Base-by-base conservation (phyloP, 2,329 filamentous ascomycete species). In the Fusarium sacchari region DNA sequence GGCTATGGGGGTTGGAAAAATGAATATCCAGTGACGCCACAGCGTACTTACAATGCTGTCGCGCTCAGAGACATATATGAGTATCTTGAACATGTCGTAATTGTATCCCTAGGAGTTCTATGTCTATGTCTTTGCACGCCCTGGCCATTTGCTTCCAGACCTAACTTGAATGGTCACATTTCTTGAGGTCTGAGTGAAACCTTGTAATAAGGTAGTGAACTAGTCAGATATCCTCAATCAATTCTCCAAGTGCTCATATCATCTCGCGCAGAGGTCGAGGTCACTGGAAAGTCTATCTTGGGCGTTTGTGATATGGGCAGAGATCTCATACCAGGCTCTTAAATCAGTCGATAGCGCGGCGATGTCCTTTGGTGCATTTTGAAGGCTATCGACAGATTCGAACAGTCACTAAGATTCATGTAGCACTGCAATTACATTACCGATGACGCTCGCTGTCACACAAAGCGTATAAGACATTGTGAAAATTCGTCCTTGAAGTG, bases 301-400 rank as follows among this genome's bases (percentile, higher is more conserved):
- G 20, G n/a, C 1, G 5, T 10, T n/a, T 2, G 34, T 28, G 10
- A 39, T 15, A 10, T 53, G 24, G 0, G 34, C 50, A 0, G 39
- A 34, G 0, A 53, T 26, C 14, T 28, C 24, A 17, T 28, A 39
- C 0, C 37, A 9, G 6, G 50, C 50, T 13, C 34, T 39, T 5
- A 53, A 28, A 4, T 28, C 50, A 2, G 24, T 10, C 2, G 34
- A 39, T 5, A 53, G 7, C 3, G 14, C 24, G 10, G 34, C 7
- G 5, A 53, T 39, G 20, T 53, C 50, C 2, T 39, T 39, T 3
- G 50, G 50, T 2, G 34, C 50, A 37, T 37, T 18, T n/a, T n/a
- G 24, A 3, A 53, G 24, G 0, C 7, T 10, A 11, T 53, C 10
- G 2, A 53, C 28, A n/a, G 39, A 53, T n/a, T 39, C 34, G 3